A percentile compares a stretch with the other conserved stretches of the same genome.
phyloP scores from a whole-genome alignment of 441 rosid species.

The Populus hybrid region DNA sequence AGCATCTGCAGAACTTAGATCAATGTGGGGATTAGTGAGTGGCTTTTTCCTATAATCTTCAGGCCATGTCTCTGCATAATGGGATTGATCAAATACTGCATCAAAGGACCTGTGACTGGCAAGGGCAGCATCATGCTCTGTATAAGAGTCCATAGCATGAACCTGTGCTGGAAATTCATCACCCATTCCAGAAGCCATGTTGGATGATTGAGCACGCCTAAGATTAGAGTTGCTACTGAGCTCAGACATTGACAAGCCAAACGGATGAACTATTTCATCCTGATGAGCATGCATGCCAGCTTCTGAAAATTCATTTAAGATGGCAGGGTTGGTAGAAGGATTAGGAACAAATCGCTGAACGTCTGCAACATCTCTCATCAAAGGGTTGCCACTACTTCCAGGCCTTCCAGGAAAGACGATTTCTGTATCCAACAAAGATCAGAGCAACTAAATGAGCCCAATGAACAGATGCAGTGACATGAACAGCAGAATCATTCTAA shows the following conservation, averaged over 20 bases:
- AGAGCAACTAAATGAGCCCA: neutral
- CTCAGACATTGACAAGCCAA: constrained; percentile 8
- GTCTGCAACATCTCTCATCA: neutral
- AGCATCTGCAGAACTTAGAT: constrained; percentile 3
- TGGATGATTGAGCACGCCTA: constrained; percentile 10
- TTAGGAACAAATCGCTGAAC: neutral
- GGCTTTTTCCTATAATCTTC: neutral
- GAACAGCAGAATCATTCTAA: constrained; percentile 23
- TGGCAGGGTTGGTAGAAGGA: neutral
- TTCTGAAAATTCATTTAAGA: constrained; percentile 25
- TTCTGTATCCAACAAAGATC: neutral
- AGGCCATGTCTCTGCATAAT: neutral
- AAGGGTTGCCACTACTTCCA: neutral
- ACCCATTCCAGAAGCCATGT: constrained; percentile 9
- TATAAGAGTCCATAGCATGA: neutral
- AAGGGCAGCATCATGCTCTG: neutral
- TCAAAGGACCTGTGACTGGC: neutral
- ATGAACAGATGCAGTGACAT: neutral
- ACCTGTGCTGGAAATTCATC: neutral
- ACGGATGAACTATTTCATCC: neutral
- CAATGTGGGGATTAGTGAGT: neutral
- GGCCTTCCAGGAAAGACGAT: constrained; percentile 7
- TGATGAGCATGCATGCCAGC: constrained; percentile 27
- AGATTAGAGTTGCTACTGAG: constrained; percentile 22
- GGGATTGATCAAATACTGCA: neutral